These are phyloP conservation scores for Glaciozyma martinii DNA, from an alignment of 768 basidiomycete genomes.

Conservation along the genomic window DNA sequence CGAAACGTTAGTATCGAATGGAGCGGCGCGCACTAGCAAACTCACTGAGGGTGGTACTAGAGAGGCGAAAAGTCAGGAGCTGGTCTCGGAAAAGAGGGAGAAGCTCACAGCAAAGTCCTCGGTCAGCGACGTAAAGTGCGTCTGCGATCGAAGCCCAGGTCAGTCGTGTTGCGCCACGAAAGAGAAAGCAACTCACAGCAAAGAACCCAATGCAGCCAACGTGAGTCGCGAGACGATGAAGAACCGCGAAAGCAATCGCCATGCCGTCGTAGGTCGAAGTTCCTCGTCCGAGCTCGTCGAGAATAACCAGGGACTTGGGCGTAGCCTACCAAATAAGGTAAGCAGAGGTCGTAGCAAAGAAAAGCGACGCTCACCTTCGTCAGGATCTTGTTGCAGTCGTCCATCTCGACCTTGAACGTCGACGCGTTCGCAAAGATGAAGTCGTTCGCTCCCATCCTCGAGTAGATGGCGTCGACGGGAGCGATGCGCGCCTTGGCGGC, in stretches of 20 bases:
- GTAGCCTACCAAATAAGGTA: slow-evolving; percentile 55
- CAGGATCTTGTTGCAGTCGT: slow-evolving; percentile 51
- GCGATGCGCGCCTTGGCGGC: slow-evolving; percentile 71
- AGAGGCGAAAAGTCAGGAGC: not conserved
- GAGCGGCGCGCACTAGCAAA: not conserved
- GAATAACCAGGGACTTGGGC: slow-evolving; percentile 82
- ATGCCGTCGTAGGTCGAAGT: slow-evolving; percentile 98
- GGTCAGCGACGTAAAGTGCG: slow-evolving; percentile 91
- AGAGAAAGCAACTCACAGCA: slow-evolving; percentile 43
- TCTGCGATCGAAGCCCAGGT: slow-evolving; percentile 37
- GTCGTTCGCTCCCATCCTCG: slow-evolving; percentile 97
- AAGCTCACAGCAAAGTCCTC: slow-evolving; percentile 61
- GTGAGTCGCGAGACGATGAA: slow-evolving; percentile 89
- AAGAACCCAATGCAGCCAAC: slow-evolving; percentile 88
- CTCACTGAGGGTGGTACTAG: slow-evolving; percentile 32
- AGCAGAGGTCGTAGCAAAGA: not conserved
- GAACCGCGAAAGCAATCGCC: slow-evolving; percentile 90
- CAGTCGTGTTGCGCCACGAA: not conserved
- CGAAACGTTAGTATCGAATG: slow-evolving; percentile 45
- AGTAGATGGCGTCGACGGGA: slow-evolving; percentile 84
- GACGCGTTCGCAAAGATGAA: slow-evolving; percentile 90
- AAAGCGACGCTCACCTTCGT: slow-evolving; percentile 52
- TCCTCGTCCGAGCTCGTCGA: slow-evolving; percentile 74
- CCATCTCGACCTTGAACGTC: slow-evolving; percentile 89
- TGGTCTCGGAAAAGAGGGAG: too few relatives aligned